Evolutionary conservation across 495 filamentous ascomycete genomes (phyloP).

Genomic region (Talaromyces wortmannii): DNA sequence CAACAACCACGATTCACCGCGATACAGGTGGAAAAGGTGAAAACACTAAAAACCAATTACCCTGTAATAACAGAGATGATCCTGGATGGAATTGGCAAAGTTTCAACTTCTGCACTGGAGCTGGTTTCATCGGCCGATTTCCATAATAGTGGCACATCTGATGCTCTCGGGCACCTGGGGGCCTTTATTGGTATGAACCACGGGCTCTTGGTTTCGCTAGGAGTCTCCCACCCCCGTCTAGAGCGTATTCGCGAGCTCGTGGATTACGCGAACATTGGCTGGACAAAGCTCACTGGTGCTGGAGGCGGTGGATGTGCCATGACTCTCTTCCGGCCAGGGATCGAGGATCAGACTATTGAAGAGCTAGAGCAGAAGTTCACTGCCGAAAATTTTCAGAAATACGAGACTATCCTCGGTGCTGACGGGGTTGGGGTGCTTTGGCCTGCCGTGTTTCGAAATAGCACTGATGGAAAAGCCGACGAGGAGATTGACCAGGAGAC

Average conservation of each 20-base stretch:
- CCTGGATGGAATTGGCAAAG: conserved; percentile 74
- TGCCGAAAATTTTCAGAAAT: conserved; percentile 72
- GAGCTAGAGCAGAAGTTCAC: conserved; percentile 61
- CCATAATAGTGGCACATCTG: too few species aligned
- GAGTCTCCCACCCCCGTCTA: conserved; percentile 89
- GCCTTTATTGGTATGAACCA: conserved; percentile 90
- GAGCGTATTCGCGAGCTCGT: conserved; percentile 90
- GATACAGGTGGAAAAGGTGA: conserved; percentile 81
- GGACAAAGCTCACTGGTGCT: conserved; percentile 94
- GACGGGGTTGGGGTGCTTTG: conserved; percentile 90
- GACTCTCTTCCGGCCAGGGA: conserved; percentile 69
- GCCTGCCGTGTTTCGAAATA: conserved; percentile 78
- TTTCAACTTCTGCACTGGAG: conserved; percentile 66
- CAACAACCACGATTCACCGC: conserved; percentile 74
- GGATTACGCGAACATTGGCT: conserved; percentile 83
- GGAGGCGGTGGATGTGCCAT: conserved; percentile 95
- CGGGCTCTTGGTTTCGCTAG: conserved; percentile 77
- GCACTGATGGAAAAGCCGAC: conserved; percentile 66
- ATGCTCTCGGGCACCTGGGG: conserved; percentile 64
- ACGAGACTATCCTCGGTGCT: conserved; percentile 81
- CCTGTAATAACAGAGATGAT: conserved; percentile 68
- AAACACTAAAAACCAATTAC: conserved; percentile 57
- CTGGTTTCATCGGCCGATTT: too few species aligned
- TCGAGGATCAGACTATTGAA: conserved; percentile 40
- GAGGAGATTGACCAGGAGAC: conserved; percentile 90